Percentiles rank a stretch among this genome's conserved stretches.
Evolutionary conservation across 2,329 filamentous ascomycete species (phyloP).

Genomic region (Dothistroma pini): DNA sequence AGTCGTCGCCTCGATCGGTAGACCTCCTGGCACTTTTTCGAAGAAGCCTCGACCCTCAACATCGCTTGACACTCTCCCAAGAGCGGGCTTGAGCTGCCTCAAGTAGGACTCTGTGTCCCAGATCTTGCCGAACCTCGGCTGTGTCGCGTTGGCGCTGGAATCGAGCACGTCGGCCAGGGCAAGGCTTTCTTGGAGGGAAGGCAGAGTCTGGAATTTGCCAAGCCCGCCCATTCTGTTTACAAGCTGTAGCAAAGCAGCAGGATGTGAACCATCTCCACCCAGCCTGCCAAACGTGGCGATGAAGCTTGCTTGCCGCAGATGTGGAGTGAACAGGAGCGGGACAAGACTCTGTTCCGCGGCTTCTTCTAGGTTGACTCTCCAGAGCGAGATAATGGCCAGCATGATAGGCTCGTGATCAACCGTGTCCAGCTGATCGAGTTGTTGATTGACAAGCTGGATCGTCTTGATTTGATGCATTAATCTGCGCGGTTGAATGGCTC

Average conservation of each 20-base stretch:
- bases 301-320: constrained; percentile 9
- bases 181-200: constrained; percentile 10
- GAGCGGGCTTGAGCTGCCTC: constrained; percentile 1
- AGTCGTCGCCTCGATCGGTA: background rate
- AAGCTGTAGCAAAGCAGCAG: constrained; percentile 8
- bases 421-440: constrained; percentile 7
- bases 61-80: constrained; percentile 4
- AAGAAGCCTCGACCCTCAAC: constrained; percentile 9
- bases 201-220: constrained; percentile 10
- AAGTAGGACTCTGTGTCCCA: constrained; percentile 4
- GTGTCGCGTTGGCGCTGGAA: constrained; percentile 6
- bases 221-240: constrained; percentile 11
- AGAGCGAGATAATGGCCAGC: constrained; percentile 13
- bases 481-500: constrained; percentile 7
- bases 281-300: constrained; percentile 10
- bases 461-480: constrained; percentile 9
- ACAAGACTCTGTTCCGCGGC: background rate
- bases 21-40: background rate
- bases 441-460: constrained; percentile 11
- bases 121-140: constrained; percentile 9
- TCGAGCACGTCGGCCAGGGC: constrained; percentile 13
- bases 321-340: constrained; percentile 10
- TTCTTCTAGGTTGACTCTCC: constrained; percentile 13
- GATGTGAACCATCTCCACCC: constrained; percentile 12
- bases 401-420: constrained; percentile 15